phyloP scores from a whole-genome alignment of 2,329 filamentous ascomycete genomes.

The Fusarium anthophilum region DNA sequence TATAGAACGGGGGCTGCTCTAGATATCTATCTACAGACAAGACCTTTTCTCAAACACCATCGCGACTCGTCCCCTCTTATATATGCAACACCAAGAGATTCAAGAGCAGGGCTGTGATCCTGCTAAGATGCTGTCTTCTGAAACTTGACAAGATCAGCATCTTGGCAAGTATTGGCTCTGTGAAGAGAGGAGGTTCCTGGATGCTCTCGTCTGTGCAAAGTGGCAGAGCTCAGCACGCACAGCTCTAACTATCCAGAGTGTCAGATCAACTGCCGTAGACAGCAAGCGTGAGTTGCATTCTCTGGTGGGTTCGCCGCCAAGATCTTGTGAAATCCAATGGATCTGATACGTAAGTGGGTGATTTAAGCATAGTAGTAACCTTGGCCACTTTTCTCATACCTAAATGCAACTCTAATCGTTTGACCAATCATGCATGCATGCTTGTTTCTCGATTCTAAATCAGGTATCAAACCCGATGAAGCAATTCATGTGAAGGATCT shows the following conservation, averaged over 20 bases:
- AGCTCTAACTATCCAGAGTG: not conserved
- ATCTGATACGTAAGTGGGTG: slow-evolving; percentile 1
- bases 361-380: slow-evolving; percentile 20
- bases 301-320: not conserved
- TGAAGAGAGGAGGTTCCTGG: not conserved
- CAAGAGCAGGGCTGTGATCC: slow-evolving; percentile 14
- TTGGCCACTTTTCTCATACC: slow-evolving; percentile 16
- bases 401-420: slow-evolving; percentile 15
- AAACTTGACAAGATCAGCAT: slow-evolving; percentile 32
- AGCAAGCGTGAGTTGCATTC: not conserved
- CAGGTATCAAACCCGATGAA: slow-evolving; percentile 3
- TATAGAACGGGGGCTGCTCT: not conserved
- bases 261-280: not conserved
- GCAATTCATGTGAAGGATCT: not conserved
- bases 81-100: slow-evolving; percentile 14
- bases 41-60: not conserved
- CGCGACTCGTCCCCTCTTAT: slow-evolving; percentile 24
- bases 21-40: not conserved
- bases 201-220: not conserved
- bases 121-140: slow-evolving; percentile 15
- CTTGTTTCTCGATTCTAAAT: not conserved
- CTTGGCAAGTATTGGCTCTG: slow-evolving; percentile 19
- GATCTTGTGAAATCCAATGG: not conserved
- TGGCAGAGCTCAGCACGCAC: not conserved
- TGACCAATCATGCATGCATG: not conserved